These are phyloP conservation scores for Cystobasidium sp. DNA, from an alignment of 1,284 basidiomycete genomes.

Conservation along the genomic window DNA sequence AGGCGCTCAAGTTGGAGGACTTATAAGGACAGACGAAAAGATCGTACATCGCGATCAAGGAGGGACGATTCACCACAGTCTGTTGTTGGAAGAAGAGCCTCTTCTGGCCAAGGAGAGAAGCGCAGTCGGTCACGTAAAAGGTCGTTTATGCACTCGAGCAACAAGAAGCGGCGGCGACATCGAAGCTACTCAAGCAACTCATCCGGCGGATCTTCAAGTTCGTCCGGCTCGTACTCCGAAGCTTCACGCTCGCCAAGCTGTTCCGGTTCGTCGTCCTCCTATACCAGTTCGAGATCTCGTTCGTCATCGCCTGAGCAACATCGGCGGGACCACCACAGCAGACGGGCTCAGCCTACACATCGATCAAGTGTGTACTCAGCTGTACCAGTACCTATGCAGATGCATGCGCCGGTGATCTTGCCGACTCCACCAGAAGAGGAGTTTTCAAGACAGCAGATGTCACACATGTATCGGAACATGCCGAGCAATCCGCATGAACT, in stretches of 20 bases:
- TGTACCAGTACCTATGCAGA: slow-evolving; percentile 15
- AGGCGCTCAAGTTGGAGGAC: neutral
- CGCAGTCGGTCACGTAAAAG: neutral
- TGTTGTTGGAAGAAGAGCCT: neutral
- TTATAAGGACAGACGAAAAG: neutral
- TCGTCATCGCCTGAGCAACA: slow-evolving; percentile 15
- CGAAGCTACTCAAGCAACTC: slow-evolving; percentile 14
- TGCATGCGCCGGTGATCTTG: neutral
- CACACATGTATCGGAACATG: slow-evolving; percentile 29
- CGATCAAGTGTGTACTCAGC: neutral
- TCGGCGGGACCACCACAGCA: neutral
- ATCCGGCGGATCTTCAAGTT: slow-evolving; percentile 1
- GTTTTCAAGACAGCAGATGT: slow-evolving; percentile 23
- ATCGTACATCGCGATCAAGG: neutral
- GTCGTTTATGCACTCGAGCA: neutral
- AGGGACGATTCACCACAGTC: neutral
- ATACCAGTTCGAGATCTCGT: slow-evolving; percentile 12
- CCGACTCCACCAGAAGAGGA: slow-evolving; percentile 12
- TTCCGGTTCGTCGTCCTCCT: slow-evolving; percentile 21
- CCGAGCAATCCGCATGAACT: slow-evolving; percentile 26
- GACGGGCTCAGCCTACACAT: neutral
- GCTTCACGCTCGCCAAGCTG: slow-evolving; percentile 3
- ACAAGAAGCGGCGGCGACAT: neutral
- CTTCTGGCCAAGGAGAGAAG: neutral
- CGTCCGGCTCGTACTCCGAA: neutral